These are phyloP conservation scores for Prunus yedoensis DNA, from an alignment of 331 rosid species.

Conservation along the genomic window DNA sequence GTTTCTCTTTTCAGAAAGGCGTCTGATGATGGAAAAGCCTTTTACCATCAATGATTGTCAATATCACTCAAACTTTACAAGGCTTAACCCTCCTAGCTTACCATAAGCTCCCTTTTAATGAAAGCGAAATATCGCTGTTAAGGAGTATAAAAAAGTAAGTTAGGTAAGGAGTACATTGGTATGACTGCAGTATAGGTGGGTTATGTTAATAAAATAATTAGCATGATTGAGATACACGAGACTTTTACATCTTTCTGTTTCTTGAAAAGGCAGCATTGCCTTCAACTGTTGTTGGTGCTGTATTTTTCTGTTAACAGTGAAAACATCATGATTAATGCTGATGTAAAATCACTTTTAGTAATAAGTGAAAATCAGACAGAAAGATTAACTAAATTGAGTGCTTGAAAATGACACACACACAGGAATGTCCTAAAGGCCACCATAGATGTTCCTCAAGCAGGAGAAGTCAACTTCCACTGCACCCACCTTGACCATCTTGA, in stretches of 20 bases:
- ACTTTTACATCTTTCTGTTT: not conserved
- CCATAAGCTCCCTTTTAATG: slow-evolving; percentile 5
- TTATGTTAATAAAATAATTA: slow-evolving; percentile 14
- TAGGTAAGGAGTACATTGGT: slow-evolving; percentile 24
- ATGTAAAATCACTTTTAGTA: not conserved
- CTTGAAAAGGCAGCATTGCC: not conserved
- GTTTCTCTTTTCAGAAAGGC: slow-evolving; percentile 20
- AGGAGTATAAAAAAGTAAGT: slow-evolving; percentile 11
- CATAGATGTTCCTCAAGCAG: slow-evolving; percentile 75
- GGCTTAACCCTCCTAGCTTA: not conserved
- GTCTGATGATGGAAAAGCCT: not conserved
- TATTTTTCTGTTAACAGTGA: not conserved
- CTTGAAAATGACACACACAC: slow-evolving; percentile 30
- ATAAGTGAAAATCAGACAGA: not conserved
- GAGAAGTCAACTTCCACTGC: slow-evolving; percentile 77
- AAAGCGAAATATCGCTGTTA: slow-evolving; percentile 18
- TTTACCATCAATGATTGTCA: slow-evolving; percentile 1
- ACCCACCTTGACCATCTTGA: slow-evolving; percentile 95
- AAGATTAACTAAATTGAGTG: not conserved
- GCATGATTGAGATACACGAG: not conserved
- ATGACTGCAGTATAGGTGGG: slow-evolving; percentile 21
- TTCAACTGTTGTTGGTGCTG: not conserved
- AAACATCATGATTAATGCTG: not conserved
- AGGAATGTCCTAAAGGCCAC: slow-evolving; percentile 95
- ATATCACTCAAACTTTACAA: slow-evolving; percentile 16